These are phyloP conservation scores for Fusarium napiforme DNA, from an alignment of 2,329 filamentous ascomycete genomes.

Conservation along the genomic window DNA sequence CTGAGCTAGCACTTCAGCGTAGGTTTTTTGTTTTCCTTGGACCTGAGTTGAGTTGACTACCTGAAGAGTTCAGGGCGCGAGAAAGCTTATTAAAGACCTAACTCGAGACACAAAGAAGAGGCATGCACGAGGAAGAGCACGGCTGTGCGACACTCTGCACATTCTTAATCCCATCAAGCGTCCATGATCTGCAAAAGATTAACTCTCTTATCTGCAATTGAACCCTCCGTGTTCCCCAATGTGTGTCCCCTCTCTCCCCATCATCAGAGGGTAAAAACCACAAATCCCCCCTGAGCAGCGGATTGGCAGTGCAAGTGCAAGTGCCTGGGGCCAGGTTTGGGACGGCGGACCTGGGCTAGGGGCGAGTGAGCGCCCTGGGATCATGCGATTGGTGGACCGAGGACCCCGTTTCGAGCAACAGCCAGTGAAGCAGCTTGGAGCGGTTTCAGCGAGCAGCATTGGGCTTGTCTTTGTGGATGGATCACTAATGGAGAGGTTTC, in stretches of 20 bases:
- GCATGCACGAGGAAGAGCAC: not conserved
- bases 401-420: conserved; percentile 16
- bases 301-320: not conserved
- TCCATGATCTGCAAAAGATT: conserved; percentile 5
- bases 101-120: not conserved
- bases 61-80: not conserved
- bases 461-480: conserved; percentile 26
- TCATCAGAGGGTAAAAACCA: conserved; percentile 2
- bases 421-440: conserved; percentile 11
- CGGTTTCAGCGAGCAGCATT: conserved; percentile 36
- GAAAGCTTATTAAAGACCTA: conserved; percentile 12
- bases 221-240: conserved; percentile 2
- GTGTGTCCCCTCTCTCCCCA: not conserved
- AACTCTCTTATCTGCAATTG: not conserved
- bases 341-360: conserved; percentile 24
- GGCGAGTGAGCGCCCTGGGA: not conserved
- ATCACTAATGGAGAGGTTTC: conserved; percentile 26
- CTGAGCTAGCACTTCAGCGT: conserved; percentile 4
- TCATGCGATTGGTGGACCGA: conserved; percentile 28
- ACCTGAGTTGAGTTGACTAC: conserved; percentile 4
- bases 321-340: conserved; percentile 6
- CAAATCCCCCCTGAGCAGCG: not conserved
- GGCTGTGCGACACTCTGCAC: not conserved
- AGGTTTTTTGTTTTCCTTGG: conserved; percentile 27
- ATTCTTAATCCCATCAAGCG: not conserved